phyloP scores from a whole-genome alignment of 2,329 filamentous ascomycete species.

The Zymoseptoria tritici region DNA sequence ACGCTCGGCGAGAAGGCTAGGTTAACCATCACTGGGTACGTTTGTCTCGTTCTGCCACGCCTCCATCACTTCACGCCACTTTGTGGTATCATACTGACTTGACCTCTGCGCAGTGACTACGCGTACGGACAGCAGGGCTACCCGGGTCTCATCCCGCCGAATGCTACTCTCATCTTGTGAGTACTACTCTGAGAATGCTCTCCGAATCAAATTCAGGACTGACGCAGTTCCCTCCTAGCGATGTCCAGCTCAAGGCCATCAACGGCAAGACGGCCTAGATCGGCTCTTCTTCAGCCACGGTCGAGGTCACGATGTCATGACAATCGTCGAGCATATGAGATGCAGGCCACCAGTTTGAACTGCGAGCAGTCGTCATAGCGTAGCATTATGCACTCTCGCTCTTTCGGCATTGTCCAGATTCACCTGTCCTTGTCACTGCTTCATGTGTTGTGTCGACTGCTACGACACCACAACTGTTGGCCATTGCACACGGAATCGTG shows the following conservation, averaged over 20 bases:
- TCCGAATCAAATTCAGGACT: neutral
- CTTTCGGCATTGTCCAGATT: neutral
- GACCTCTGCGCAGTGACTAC: constrained; percentile 45
- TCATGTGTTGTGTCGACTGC: neutral
- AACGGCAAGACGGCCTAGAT: constrained; percentile 41
- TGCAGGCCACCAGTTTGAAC: neutral
- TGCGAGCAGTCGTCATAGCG: neutral
- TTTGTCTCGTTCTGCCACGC: constrained; percentile 7
- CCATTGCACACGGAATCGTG: no score
- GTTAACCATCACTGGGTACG: constrained; percentile 71
- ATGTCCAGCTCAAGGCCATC: constrained; percentile 62
- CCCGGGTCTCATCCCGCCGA: constrained; percentile 66
- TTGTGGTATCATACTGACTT: neutral
- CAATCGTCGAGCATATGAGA: neutral
- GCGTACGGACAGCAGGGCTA: constrained; percentile 64
- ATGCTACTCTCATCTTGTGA: constrained; percentile 76
- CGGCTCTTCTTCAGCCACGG: neutral
- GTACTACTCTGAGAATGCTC: constrained; percentile 33
- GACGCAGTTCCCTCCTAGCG: constrained; percentile 38
- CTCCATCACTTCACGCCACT: neutral
- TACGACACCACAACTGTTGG: neutral
- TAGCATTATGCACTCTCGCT: neutral
- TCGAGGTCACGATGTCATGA: neutral
- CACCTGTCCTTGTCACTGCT: neutral
- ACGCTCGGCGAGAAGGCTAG: constrained; percentile 82